Evolutionary conservation across 2,329 filamentous ascomycete genomes (phyloP).

Genomic region (Colletotrichum eleusines): DNA sequence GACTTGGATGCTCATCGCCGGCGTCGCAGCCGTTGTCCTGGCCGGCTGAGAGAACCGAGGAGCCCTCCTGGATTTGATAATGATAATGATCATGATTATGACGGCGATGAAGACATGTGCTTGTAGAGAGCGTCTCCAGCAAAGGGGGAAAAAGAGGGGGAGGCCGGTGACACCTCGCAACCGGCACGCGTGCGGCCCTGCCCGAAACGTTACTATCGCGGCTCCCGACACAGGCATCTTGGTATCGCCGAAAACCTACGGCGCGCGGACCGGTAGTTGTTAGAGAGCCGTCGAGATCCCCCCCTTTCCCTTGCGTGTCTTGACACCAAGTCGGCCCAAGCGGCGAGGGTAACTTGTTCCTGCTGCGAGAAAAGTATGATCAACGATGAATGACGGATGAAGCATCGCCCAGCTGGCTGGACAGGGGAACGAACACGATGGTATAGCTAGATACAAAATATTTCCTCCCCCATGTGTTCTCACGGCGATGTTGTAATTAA

Average conservation of each 20-base stretch:
- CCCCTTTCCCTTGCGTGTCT: not conserved
- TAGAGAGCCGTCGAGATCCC: not conserved
- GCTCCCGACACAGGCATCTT: not conserved
- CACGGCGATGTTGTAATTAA: not conserved
- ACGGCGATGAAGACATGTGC: not conserved
- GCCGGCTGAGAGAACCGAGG: not conserved
- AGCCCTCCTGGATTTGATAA: not conserved
- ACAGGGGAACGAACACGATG: not conserved
- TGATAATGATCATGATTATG: not conserved
- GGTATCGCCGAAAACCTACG: slow-evolving; percentile 3
- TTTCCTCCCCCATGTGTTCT: slow-evolving; percentile 3
- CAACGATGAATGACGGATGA: slow-evolving; percentile 4
- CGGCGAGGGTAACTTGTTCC: not conserved
- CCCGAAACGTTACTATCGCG: not conserved
- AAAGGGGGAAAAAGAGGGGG: not conserved
- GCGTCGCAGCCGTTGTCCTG: slow-evolving; percentile 4
- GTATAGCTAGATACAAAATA: not conserved
- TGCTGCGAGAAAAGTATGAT: slow-evolving; percentile 4
- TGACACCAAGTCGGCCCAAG: not conserved
- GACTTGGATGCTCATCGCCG: not conserved
- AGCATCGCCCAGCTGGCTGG: slow-evolving; percentile 27
- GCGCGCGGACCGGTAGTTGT: not conserved
- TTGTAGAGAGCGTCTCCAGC: not conserved
- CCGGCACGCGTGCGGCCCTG: not conserved
- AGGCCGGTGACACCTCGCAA: not conserved